Evolutionary conservation across 140 eudicot genomes (phyloP), one percentile per base, ranked within the genome.

Genomic region (Stevia rebaudiana): DNA sequence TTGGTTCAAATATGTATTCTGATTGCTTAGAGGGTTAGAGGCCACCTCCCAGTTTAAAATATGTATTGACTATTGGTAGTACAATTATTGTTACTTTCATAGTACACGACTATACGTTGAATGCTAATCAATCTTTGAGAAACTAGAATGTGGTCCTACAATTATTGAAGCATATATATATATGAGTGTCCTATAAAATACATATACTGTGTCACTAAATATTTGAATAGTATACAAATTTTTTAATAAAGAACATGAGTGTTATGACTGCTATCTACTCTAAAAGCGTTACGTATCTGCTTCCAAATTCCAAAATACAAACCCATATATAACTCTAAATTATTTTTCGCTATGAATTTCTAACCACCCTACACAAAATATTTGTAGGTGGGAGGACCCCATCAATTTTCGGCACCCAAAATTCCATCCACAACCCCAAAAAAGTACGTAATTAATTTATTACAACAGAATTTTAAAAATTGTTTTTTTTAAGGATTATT

Each of bases 381-480:
- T 30, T 36, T 60, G 15, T 8, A 46, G 39, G 67, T 62, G 39
- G 48, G 56, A 28, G 60, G 59, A 56, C 21, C 70, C 46, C 65
- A 71, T 71, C 22, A 46, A 49, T 39, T 40, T 48, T 71, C 61
- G 69, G 69, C 61, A 48, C 69, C 76, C 76, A 9, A 49, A 71
- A 36, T 71, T 61, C 76, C 76, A 71, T 49, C 63, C 63, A 61
- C 62, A 59, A 59, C 51, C 62, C 35, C 54, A 33, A 46, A 31
- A 46, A 64, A 64, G 28, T 28, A 13, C 33, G 4, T 28, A 28
- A 28, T 28, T 28, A 28, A 28, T 28, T 28, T 1, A 28, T 28
- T 28, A 28, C 4, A 28, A 28, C n/a, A n/a, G n/a, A n/a, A n/a
- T n/a, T n/a, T n/a, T n/a, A n/a, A n/a, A n/a, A n/a, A n/a, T n/a